These are phyloP conservation scores for Umbilicaria muhlenbergii DNA, from an alignment of 495 filamentous ascomycete species.

Conservation along the genomic window DNA sequence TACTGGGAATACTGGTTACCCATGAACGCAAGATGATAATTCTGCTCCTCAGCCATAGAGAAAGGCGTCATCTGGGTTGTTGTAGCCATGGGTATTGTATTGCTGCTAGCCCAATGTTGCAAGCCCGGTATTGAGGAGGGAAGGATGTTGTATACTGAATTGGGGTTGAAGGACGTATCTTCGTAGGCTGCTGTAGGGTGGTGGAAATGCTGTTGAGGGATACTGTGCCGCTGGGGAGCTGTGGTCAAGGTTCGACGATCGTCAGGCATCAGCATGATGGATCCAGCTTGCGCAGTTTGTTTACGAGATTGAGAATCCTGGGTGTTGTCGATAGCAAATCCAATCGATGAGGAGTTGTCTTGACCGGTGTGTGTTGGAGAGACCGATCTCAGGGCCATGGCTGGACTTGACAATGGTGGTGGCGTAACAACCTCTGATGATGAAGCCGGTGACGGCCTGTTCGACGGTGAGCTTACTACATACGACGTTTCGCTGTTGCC, in stretches of 20 bases:
- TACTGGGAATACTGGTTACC: constrained; percentile 36
- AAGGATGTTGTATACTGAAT: constrained; percentile 29
- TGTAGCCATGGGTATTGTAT: constrained; percentile 27
- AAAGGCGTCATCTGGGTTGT: constrained; percentile 26
- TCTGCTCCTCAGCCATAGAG: constrained; percentile 23
- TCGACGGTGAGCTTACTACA: constrained; percentile 46
- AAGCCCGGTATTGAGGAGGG: constrained; percentile 29
- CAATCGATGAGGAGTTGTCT: constrained; percentile 11
- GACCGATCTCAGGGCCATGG: constrained; percentile 22
- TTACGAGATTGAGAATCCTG: constrained; percentile 21
- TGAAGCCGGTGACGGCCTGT: constrained; percentile 28
- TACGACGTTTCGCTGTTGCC: constrained; percentile 45
- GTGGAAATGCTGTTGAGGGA: constrained; percentile 12
- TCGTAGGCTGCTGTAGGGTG: constrained; percentile 13
- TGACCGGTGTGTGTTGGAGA: constrained; percentile 20
- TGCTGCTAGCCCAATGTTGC: constrained; percentile 32
- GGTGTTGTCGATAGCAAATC: constrained; percentile 18
- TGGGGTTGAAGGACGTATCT: constrained; percentile 23
- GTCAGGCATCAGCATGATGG: background rate
- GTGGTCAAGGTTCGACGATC: constrained; percentile 10
- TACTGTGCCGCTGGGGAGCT: constrained; percentile 10
- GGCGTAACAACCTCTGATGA: constrained; percentile 30
- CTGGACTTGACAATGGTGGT: constrained; percentile 33
- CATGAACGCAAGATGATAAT: constrained; percentile 26
- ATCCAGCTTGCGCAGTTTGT: constrained; percentile 23